These are phyloP conservation scores for Trametes cingulata DNA, from an alignment of 768 basidiomycete species.

Conservation along the genomic window DNA sequence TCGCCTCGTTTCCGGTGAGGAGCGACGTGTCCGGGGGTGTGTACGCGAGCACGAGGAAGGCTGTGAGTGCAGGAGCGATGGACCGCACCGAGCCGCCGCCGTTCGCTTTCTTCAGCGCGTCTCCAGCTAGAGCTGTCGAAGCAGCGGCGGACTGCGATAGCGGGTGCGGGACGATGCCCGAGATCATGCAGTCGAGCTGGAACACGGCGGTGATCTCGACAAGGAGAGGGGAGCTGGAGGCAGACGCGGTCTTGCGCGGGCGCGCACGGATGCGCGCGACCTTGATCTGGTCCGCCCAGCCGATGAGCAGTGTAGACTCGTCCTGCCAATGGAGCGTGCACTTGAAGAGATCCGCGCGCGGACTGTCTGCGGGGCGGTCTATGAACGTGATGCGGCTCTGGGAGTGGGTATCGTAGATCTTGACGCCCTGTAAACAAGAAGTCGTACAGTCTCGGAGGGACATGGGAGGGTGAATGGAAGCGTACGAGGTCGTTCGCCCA, in stretches of 20 bases:
- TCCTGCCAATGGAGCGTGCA: constrained; percentile 93
- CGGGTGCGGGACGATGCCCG: constrained; percentile 84
- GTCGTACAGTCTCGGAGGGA: background rate
- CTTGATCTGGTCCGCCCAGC: constrained; percentile 93
- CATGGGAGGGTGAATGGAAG: constrained; percentile 1
- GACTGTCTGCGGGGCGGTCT: constrained; percentile 78
- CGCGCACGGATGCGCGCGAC: constrained; percentile 78
- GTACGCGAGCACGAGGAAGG: constrained; percentile 88
- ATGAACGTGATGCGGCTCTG: constrained; percentile 82
- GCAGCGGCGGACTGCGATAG: constrained; percentile 30
- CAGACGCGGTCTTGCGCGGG: constrained; percentile 46
- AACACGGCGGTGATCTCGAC: constrained; percentile 93
- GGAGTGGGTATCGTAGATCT: constrained; percentile 84
- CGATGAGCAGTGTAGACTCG: constrained; percentile 84
- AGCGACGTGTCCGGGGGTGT: constrained; percentile 74
- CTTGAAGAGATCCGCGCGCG: constrained; percentile 93
- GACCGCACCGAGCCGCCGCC: constrained; percentile 25
- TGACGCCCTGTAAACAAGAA: constrained; percentile 68
- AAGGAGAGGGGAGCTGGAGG: constrained; percentile 55
- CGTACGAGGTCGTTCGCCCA: constrained; percentile 94
- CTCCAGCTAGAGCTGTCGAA: background rate
- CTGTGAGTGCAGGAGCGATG: constrained; percentile 46
- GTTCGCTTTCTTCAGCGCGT: constrained; percentile 9
- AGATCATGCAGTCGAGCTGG: constrained; percentile 93
- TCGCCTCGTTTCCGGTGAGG: constrained; percentile 56